Evolutionary conservation across 306 rosid species (phyloP).

Genomic region (cucumber (Cucumis sativus)): Cucumber_9930_V3 NC_026656.2:20094001-20094500

Average conservation of each 20-base stretch:
- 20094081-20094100: slow-evolving; percentile 47
- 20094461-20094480: slow-evolving; percentile 34
- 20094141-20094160: slow-evolving; percentile 30
- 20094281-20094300: slow-evolving; percentile 38
- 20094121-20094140: slow-evolving; percentile 33
- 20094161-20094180: slow-evolving; percentile 41
- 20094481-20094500: slow-evolving; percentile 34
- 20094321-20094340: slow-evolving; percentile 41
- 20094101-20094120: slow-evolving; percentile 68
- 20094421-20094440: slow-evolving; percentile 39
- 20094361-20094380: slow-evolving; percentile 41
- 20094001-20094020: slow-evolving; percentile 22
- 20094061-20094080: slow-evolving; percentile 50
- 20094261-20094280: slow-evolving; percentile 45
- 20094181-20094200: slow-evolving; percentile 37
- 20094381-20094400: slow-evolving; percentile 60
- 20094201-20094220: slow-evolving; percentile 26
- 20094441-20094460: slow-evolving; percentile 30
- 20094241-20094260: slow-evolving; percentile 54
- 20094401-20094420: slow-evolving; percentile 40
- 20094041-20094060: slow-evolving; percentile 15
- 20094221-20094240: slow-evolving; percentile 48
- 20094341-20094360: slow-evolving; percentile 32
- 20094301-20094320: slow-evolving; percentile 42
- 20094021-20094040: slow-evolving; percentile 2